Evolutionary conservation across 768 basidiomycete genomes (phyloP).

Genomic region (Dictyophora rubrovolvata): DNA sequence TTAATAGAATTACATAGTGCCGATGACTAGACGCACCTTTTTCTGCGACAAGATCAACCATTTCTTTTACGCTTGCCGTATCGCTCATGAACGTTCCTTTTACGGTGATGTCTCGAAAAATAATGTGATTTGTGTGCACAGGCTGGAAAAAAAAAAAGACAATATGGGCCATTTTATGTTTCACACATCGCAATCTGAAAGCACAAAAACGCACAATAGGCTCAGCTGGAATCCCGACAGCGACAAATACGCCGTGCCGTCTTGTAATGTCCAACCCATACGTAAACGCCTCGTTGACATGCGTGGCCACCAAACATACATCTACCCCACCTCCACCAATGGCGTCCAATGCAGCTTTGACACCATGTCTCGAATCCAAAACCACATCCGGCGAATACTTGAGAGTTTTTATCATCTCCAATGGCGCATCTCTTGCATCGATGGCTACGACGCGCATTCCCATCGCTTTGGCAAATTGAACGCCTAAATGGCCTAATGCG

Average conservation of each 20-base stretch:
- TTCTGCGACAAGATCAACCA: conserved; percentile 1
- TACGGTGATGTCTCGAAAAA: background rate
- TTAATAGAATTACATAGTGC: too few species aligned
- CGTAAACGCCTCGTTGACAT: background rate
- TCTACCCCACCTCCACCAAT: background rate
- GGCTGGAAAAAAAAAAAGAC: background rate
- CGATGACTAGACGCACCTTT: background rate
- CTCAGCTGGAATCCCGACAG: background rate
- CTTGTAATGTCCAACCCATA: conserved; percentile 3
- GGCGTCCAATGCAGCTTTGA: background rate
- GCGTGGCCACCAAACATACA: background rate
- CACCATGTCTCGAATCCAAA: background rate
- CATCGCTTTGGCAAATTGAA: conserved; percentile 6
- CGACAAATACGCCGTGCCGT: conserved; percentile 1
- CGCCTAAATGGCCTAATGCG: background rate
- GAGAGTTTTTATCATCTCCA: background rate
- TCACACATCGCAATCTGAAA: background rate
- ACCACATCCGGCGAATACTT: background rate
- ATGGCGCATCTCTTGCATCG: conserved; percentile 2
- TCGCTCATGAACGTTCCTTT: background rate
- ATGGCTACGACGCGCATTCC: conserved; percentile 1
- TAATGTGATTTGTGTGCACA: background rate
- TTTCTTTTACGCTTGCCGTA: background rate
- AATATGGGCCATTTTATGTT: background rate
- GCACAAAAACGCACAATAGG: background rate